A percentile compares a stretch with the other conserved stretches of the same genome.
These are phyloP conservation scores for Verticillium isaacii DNA, from an alignment of 2,329 filamentous ascomycete species.

Conservation along the genomic window DNA sequence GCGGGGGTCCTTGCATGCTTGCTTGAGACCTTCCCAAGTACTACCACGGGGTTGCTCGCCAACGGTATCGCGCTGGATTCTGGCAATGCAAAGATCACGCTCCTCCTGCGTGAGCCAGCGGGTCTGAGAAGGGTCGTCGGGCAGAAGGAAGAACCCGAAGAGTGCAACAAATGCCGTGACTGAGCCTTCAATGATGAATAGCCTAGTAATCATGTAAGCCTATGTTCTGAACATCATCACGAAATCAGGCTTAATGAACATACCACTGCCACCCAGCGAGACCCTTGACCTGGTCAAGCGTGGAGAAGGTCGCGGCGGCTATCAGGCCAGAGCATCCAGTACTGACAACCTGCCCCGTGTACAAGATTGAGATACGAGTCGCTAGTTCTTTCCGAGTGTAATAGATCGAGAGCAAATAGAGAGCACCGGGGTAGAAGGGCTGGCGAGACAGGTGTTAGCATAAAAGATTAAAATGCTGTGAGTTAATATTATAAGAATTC, in stretches of 20 bases:
- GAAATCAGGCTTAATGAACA: background rate
- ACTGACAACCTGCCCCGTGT: conserved; percentile 10
- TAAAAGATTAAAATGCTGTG: too few relatives aligned
- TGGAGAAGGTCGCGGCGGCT: conserved; percentile 4
- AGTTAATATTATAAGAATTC: too few relatives aligned
- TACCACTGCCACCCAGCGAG: conserved; percentile 10
- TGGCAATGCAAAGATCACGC: conserved; percentile 3
- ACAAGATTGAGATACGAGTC: conserved; percentile 8
- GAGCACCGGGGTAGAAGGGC: conserved; percentile 8
- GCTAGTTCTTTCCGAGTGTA: conserved; percentile 12
- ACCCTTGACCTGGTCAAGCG: conserved; percentile 5
- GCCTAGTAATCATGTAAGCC: background rate
- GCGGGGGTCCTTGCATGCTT: conserved; percentile 12
- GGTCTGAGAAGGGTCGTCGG: conserved; percentile 22
- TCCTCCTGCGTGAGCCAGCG: conserved; percentile 8
- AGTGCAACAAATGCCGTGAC: conserved; percentile 31
- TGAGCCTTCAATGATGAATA: conserved; percentile 17
- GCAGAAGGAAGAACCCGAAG: conserved; percentile 31
- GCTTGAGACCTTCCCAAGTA: conserved; percentile 7
- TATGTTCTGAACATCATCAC: background rate
- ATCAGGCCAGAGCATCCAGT: conserved; percentile 9
- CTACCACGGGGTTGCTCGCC: conserved; percentile 6
- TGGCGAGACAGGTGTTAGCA: conserved; percentile 3
- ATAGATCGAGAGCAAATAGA: conserved; percentile 10
- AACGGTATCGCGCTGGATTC: conserved; percentile 8